These are phyloP conservation scores for Hypholoma sublateritium DNA, from an alignment of 768 basidiomycete genomes.

Conservation along the genomic window DNA sequence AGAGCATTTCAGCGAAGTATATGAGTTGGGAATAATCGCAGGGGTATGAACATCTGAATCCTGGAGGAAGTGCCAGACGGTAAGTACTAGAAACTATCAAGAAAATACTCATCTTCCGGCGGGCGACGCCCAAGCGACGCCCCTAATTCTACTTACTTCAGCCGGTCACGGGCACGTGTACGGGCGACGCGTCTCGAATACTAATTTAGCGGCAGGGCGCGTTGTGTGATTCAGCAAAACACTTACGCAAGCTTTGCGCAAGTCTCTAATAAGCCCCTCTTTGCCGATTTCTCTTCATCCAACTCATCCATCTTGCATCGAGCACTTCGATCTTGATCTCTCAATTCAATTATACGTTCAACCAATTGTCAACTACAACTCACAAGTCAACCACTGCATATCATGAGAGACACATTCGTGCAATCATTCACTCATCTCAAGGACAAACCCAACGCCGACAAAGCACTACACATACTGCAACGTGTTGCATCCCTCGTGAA, in stretches of 20 bases:
- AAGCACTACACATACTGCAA: slow-evolving; percentile 67
- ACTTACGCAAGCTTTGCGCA: slow-evolving; percentile 20
- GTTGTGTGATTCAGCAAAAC: slow-evolving; percentile 11
- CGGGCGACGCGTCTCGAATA: slow-evolving; percentile 14
- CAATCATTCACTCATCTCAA: slow-evolving; percentile 73
- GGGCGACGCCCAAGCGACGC: too few species aligned
- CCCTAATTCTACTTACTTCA: too few species aligned
- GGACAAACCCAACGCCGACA: slow-evolving; percentile 61
- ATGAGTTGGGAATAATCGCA: too few species aligned
- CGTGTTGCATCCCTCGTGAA: slow-evolving; percentile 79
- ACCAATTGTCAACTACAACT: too few species aligned
- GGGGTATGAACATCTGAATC: too few species aligned
- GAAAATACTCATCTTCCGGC: too few species aligned
- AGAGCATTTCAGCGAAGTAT: too few species aligned
- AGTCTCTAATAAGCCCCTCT: slow-evolving; percentile 4
- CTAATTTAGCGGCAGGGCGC: slow-evolving; percentile 8
- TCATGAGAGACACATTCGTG: slow-evolving; percentile 60
- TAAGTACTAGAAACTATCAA: too few species aligned
- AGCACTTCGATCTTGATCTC: too few species aligned
- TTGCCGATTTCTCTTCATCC: not conserved
- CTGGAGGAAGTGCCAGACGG: too few species aligned
- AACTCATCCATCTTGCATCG: not conserved
- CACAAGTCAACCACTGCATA: not conserved
- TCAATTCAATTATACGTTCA: not conserved
- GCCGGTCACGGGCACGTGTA: slow-evolving; percentile 3